Evolutionary conservation across 108 stramenopile genomes (phyloP).

Genomic region (Fragilariopsis cylindrus): DNA sequence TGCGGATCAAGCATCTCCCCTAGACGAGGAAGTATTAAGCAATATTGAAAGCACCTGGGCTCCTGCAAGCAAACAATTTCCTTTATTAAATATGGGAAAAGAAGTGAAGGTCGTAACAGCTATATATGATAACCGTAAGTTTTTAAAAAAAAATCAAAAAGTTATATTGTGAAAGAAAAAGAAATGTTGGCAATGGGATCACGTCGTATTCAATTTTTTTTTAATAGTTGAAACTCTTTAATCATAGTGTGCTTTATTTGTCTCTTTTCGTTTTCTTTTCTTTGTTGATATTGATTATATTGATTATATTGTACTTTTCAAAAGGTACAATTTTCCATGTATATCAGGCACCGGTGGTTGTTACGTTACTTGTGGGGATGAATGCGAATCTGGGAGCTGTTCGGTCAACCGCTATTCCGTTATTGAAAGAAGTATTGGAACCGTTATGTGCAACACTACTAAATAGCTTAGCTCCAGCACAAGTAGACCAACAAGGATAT

Average conservation of each 20-base stretch:
- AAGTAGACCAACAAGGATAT: constrained; percentile 32
- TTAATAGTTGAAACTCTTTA: neutral
- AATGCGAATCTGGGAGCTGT: constrained; percentile 53
- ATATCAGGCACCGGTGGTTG: constrained; percentile 59
- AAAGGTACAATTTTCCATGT: constrained; percentile 51
- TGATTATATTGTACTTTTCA: neutral
- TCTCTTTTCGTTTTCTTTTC: neutral
- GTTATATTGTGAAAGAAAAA: neutral
- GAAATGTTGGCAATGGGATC: no score
- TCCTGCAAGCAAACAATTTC: constrained; percentile 57
- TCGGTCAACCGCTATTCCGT: constrained; percentile 54
- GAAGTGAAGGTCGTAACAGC: constrained; percentile 52
- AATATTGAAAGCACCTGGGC: constrained; percentile 58
- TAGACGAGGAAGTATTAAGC: constrained; percentile 47
- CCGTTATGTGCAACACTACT: constrained; percentile 50
- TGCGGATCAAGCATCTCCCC: constrained; percentile 14
- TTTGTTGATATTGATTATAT: neutral
- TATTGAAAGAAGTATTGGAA: constrained; percentile 47
- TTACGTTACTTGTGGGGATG: constrained; percentile 45
- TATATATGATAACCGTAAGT: constrained; percentile 51
- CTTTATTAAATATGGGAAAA: constrained; percentile 53
- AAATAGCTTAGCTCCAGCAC: constrained; percentile 42
- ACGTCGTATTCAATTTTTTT: neutral
- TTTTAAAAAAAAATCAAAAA: neutral
- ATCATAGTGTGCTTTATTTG: neutral